phyloP scores from a whole-genome alignment of 1,139 yeast genomes.

The Saccharomycopsis crataegensis region DNA sequence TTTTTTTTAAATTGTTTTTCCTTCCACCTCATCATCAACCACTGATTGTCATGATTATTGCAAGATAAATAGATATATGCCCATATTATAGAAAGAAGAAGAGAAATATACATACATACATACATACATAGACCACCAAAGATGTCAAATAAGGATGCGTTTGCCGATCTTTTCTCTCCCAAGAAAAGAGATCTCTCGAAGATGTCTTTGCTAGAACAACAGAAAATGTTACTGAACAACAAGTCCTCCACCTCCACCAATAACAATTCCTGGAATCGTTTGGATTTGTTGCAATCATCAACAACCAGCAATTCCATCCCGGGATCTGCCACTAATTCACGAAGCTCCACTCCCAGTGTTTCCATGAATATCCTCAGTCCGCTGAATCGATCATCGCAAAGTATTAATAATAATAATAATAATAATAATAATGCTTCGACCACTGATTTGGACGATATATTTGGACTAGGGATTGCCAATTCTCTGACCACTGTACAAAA shows the following conservation, averaged over 20 bases:
- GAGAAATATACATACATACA: too few species aligned
- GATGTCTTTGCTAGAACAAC: conserved; percentile 28
- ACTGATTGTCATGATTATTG: too few species aligned
- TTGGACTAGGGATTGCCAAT: conserved; percentile 1
- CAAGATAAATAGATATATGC: too few species aligned
- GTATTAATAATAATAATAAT: background rate
- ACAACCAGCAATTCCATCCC: background rate
- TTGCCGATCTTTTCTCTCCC: conserved; percentile 26
- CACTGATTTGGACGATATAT: conserved; percentile 18
- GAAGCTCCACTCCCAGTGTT: background rate
- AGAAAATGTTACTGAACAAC: conserved; percentile 19
- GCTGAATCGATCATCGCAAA: too few species aligned
- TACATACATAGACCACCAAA: too few species aligned
- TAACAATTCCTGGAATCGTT: conserved; percentile 22
- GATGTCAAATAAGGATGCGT: conserved; percentile 10
- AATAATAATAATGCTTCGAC: background rate
- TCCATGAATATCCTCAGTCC: background rate
- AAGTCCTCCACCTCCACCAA: background rate
- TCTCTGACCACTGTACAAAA: background rate
- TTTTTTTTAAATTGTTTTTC: too few species aligned
- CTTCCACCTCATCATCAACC: too few species aligned
- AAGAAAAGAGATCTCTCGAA: conserved; percentile 25
- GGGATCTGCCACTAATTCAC: background rate
- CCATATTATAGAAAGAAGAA: too few species aligned
- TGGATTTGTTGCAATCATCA: conserved; percentile 21